These are phyloP conservation scores for Ophiostoma sp. DNA, from an alignment of 2,329 filamentous ascomycete genomes.

Conservation along the genomic window DNA sequence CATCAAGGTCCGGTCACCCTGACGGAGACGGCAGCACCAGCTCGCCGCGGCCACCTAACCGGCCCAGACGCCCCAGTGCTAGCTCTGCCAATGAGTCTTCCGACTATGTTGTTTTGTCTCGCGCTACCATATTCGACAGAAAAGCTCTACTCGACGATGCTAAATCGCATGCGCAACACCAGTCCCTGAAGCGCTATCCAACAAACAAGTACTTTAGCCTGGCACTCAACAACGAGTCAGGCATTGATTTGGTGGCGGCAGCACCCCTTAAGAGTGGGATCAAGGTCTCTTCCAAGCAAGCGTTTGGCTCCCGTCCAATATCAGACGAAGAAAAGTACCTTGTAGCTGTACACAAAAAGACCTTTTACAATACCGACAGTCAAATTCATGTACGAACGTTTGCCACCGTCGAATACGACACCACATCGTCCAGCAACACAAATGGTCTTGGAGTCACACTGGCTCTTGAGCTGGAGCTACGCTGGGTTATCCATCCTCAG, in stretches of 20 bases:
- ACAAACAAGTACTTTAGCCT: neutral
- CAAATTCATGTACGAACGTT: neutral
- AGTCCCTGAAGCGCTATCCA: neutral
- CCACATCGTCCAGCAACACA: neutral
- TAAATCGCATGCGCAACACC: neutral
- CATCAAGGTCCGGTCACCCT: neutral
- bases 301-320: neutral
- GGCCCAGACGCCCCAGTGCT: neutral
- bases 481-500: conserved; percentile 31
- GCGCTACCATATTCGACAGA: conserved; percentile 1
- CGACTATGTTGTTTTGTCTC: conserved; percentile 2
- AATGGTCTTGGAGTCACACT: conserved; percentile 16
- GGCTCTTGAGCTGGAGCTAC: conserved; percentile 28
- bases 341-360: neutral
- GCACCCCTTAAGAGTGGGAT: neutral
- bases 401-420: neutral
- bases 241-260: neutral
- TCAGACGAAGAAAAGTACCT: neutral
- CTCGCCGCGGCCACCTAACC: neutral
- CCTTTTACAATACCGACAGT: neutral
- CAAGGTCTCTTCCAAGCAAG: neutral
- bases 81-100: neutral
- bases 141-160: neutral
- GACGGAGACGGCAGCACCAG: neutral
- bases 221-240: neutral